Base-by-base conservation (phyloP, 805 yeast genomes). In the Metschnikowia matae region DNA sequence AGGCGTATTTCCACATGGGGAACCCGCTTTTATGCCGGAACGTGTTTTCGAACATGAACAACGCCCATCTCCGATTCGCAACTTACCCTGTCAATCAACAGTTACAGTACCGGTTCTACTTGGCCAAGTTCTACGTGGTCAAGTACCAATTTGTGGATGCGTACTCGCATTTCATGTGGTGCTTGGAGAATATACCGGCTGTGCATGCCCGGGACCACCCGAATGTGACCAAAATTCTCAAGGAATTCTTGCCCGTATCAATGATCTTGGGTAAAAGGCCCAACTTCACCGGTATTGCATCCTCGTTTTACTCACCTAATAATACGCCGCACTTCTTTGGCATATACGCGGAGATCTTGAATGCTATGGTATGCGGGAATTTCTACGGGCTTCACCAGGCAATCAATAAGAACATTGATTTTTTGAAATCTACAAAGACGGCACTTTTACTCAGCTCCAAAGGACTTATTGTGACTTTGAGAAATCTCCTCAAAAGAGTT, bases 11-110 rank as follows among this genome's bases (percentile, higher is more conserved):
- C 60, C 67, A 63, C 37, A 74, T 83, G 20, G 77, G 72, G 31
- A 80, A 78, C 31, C 85, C 86, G 5, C 68, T 81, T 55, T 65
- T 81, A 15, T 83, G 87, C 63, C 74, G 81, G 34, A 82, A 83
- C 56, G 81, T 83, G 37, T 81, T 82, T 58, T 75, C 84, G 33
- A 83, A 82, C 61, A 77, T 83, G 69, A 80, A 77, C 56, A 78
- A 79, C 44, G 71, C 83, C 17, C 67, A 69, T 21, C 65, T 82
- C 37, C 71, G 69, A 37, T 73, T 74, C 47, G 55, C 54, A 3
- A 62, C 68, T n/a, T 80, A 74, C 38, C 61, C 73, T 3, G 68
- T 58, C 39, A 63, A 73, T 15, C 80, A 80, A 54, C 74, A 78
- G 41, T 59, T 81, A 6, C 78, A 75, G 46, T 83, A 81, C 61